A percentile compares a stretch with the other conserved stretches of the same genome.
phyloP scores from a whole-genome alignment of 805 yeast species.

The Babjeviella inositovora region DNA sequence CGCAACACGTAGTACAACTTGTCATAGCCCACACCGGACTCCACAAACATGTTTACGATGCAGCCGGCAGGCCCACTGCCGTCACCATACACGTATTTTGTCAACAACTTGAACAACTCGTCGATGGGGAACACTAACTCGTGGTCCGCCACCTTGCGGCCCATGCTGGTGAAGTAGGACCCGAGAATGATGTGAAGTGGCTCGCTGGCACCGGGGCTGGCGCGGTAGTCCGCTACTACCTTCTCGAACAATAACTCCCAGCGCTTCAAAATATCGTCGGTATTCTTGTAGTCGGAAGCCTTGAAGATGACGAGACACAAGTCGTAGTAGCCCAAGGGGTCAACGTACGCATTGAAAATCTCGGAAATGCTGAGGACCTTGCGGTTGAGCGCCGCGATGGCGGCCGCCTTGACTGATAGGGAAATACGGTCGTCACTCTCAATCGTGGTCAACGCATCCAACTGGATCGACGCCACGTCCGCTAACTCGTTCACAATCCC shows the following conservation, averaged over 20 bases:
- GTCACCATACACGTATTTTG: constrained; percentile 32
- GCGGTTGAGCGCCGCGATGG: constrained; percentile 38
- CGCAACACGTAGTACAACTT: constrained; percentile 49
- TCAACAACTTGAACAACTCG: constrained; percentile 49
- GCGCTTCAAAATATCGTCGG: constrained; percentile 66
- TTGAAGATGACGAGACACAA: constrained; percentile 66
- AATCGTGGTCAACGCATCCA: constrained; percentile 39
- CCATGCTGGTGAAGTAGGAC: constrained; percentile 29
- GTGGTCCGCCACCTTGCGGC: constrained; percentile 46
- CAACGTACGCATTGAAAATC: constrained; percentile 73
- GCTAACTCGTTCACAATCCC: constrained; percentile 61
- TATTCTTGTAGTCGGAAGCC: constrained; percentile 71
- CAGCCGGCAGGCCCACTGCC: constrained; percentile 32
- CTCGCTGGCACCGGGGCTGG: constrained; percentile 8
- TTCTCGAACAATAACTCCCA: constrained; percentile 65
- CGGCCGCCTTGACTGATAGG: constrained; percentile 28
- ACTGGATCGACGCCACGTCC: constrained; percentile 77
- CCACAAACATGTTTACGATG: constrained; percentile 43
- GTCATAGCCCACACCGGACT: constrained; percentile 47
- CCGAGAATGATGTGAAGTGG: constrained; percentile 20
- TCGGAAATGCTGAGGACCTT: constrained; percentile 60
- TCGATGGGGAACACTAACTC: constrained; percentile 73
- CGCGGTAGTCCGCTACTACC: constrained; percentile 10
- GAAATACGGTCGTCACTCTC: constrained; percentile 31
- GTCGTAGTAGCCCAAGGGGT: constrained; percentile 77